Evolutionary conservation across 2,329 filamentous ascomycete genomes (phyloP).

Genomic region (Dothistroma septosporum): DNA sequence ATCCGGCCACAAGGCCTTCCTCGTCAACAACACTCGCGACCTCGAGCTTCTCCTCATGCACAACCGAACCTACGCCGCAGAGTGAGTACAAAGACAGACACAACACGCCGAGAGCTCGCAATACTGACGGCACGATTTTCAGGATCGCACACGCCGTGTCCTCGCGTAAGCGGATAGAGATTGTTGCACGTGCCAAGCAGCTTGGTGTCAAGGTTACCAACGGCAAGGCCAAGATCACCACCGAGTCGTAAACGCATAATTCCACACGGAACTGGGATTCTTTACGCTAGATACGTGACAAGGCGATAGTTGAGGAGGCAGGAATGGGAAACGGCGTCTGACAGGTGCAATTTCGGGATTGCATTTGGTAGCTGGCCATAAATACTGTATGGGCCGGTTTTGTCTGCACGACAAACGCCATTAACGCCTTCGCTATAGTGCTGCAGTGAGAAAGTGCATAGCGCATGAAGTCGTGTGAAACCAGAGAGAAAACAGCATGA

Average conservation of each 20-base stretch:
- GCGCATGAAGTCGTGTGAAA: conserved; percentile 23
- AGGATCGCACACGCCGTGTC: conserved; percentile 98
- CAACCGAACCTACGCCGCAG: conserved; percentile 98
- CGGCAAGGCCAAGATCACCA: conserved; percentile 97
- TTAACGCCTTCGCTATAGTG: conserved; percentile 32
- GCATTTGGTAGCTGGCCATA: conserved; percentile 21
- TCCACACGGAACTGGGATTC: conserved; percentile 5
- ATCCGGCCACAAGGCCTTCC: conserved; percentile 99
- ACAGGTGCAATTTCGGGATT: conserved; percentile 13
- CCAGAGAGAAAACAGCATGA: conserved; percentile 16
- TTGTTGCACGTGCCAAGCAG: conserved; percentile 95
- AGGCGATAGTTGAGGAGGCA: conserved; percentile 12
- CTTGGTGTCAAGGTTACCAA: conserved; percentile 99
- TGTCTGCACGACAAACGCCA: conserved; percentile 23
- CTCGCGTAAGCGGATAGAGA: conserved; percentile 97
- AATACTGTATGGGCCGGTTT: conserved; percentile 12
- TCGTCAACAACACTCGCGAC: conserved; percentile 94
- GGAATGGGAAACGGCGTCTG: conserved; percentile 19
- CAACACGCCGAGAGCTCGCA: background rate
- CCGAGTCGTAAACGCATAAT: conserved; percentile 60
- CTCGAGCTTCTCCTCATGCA: conserved; percentile 99
- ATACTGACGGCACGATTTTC: conserved; percentile 36
- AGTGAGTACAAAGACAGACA: conserved; percentile 61
- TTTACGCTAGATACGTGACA: conserved; percentile 18
- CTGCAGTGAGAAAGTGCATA: conserved; percentile 19